A percentile compares a stretch with the other conserved stretches of the same genome.
Conservation (phyloP, 257 asterid genomes). For the Gynochthodes officinalis region DNA sequence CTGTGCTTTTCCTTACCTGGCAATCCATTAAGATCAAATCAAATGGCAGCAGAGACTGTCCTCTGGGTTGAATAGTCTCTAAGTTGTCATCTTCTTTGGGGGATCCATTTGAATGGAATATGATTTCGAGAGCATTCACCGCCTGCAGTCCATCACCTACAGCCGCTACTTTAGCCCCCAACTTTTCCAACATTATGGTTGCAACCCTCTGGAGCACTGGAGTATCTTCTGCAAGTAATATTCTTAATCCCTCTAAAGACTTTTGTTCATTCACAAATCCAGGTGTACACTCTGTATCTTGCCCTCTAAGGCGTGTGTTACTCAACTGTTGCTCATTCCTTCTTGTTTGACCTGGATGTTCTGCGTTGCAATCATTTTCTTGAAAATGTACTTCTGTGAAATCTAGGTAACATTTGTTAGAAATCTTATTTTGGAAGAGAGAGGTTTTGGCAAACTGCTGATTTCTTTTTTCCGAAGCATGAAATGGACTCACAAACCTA, state of each 20-base stretch:
- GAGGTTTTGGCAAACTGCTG: constrained; percentile 18
- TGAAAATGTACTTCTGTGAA: constrained; percentile 24
- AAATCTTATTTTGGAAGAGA: constrained; percentile 16
- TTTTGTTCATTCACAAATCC: constrained; percentile 34
- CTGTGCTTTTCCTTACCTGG: constrained; percentile 52
- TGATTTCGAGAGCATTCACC: constrained; percentile 53
- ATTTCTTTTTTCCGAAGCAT: constrained; percentile 16
- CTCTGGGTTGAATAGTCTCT: constrained; percentile 13
- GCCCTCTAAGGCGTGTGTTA: constrained; percentile 19
- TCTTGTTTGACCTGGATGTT: constrained; percentile 20
- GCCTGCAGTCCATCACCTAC: constrained; percentile 91
- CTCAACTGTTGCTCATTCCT: constrained; percentile 15
- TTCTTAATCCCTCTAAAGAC: constrained; percentile 57
- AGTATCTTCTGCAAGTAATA: constrained; percentile 90
- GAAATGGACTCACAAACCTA: constrained; percentile 14
- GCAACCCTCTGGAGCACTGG: constrained; percentile 89
- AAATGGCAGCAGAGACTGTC: constrained; percentile 30
- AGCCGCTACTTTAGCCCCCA: constrained; percentile 76
- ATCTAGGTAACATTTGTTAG: constrained; percentile 24
- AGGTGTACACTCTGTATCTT: constrained; percentile 17
- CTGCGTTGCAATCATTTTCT: constrained; percentile 24
- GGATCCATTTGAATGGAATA: constrained; percentile 25
- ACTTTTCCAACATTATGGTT: constrained; percentile 82
- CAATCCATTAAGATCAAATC: constrained; percentile 95
- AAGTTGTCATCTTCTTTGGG: constrained; percentile 24